Percentiles rank a stretch among this genome's conserved stretches.
Evolutionary conservation across 306 rosid genomes (phyloP).

Genomic region (Acmispon strigosus): DNA sequence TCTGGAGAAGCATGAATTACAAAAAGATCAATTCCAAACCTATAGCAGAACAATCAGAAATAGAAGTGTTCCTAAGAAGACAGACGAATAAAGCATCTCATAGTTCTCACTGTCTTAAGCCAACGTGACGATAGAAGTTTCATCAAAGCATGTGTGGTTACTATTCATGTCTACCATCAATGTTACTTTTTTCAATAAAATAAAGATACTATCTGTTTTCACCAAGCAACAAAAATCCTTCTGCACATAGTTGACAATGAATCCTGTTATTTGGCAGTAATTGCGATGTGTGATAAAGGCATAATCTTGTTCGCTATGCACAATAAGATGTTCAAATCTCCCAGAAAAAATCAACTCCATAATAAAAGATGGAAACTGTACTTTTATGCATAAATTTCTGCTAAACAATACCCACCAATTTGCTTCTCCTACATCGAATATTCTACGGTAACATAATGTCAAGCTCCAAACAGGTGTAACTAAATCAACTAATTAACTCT

Average conservation of each 20-base stretch:
- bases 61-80: conserved; percentile 3
- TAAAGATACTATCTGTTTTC: neutral
- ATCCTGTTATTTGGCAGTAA: neutral
- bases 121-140: neutral
- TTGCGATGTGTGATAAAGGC: neutral
- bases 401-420: neutral
- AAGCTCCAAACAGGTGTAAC: conserved; percentile 10
- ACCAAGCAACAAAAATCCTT: neutral
- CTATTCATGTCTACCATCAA: neutral
- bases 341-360: neutral
- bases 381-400: neutral
- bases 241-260: neutral
- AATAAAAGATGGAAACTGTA: neutral
- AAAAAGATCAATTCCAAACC: conserved; percentile 28
- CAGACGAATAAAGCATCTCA: neutral
- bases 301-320: neutral
- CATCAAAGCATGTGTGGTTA: neutral
- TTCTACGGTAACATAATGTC: neutral
- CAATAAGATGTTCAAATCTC: conserved; percentile 4
- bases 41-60: conserved; percentile 4
- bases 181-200: neutral
- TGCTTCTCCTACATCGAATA: neutral
- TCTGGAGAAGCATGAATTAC: conserved; percentile 50
- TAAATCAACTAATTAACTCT: neutral
- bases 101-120: neutral